These are phyloP conservation scores for Cystofilobasidium macerans DNA, from an alignment of 768 basidiomycete species.

Conservation along the genomic window DNA sequence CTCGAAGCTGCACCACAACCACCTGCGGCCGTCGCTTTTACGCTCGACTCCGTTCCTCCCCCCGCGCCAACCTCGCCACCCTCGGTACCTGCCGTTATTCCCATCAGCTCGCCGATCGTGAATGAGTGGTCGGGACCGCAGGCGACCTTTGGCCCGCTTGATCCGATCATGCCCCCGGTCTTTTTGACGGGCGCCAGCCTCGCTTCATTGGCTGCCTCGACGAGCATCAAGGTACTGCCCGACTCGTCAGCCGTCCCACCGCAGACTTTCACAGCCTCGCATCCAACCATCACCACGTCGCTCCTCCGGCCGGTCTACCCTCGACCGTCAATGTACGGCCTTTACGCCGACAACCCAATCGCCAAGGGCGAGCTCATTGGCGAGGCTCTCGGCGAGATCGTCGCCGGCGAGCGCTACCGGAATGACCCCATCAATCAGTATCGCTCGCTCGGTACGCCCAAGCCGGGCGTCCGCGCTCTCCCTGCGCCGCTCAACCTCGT, in stretches of 20 bases:
- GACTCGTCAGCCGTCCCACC: conserved; percentile 26
- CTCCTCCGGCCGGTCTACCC: conserved; percentile 35
- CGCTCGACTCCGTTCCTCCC: background rate
- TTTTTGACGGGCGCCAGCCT: conserved; percentile 18
- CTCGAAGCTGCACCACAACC: too few species aligned
- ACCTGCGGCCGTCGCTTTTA: too few species aligned
- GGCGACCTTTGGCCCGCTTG: conserved; percentile 10
- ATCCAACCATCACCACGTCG: conserved; percentile 32
- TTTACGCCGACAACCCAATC: conserved; percentile 56
- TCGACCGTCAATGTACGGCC: conserved; percentile 43
- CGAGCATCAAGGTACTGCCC: conserved; percentile 30
- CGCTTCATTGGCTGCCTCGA: conserved; percentile 16
- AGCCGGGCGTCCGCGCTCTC: conserved; percentile 68
- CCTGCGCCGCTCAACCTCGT: conserved; percentile 66
- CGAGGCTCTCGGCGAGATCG: conserved; percentile 54
- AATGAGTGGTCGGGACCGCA: background rate
- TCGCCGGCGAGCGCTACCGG: conserved; percentile 58
- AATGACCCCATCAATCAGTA: conserved; percentile 78
- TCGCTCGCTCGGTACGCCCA: conserved; percentile 58
- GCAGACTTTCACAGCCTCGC: conserved; percentile 26
- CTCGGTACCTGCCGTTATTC: background rate
- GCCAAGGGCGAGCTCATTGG: conserved; percentile 50
- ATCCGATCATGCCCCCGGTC: conserved; percentile 16
- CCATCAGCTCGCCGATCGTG: background rate
- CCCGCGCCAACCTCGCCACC: background rate